phyloP scores from a whole-genome alignment of 176 grass and related monocot genomes.

The Stipa capillata region DNA sequence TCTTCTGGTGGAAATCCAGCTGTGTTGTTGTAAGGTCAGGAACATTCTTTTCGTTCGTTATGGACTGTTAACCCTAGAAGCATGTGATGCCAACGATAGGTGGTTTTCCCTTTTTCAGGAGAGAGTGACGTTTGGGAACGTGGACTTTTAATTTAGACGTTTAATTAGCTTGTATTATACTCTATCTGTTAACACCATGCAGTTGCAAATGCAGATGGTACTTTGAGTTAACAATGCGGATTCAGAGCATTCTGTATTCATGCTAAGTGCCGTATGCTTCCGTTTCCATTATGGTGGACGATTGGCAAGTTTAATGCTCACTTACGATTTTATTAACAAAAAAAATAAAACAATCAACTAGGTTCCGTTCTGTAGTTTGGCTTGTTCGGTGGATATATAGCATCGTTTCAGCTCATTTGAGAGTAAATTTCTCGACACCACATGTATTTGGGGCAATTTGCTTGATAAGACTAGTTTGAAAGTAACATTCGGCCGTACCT shows the following conservation, averaged over 20 bases:
- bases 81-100: conserved; percentile 14
- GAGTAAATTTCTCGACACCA: no score
- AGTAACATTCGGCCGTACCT: no score
- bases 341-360: background rate
- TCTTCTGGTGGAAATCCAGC: background rate
- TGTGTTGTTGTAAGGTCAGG: conserved; percentile 21
- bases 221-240: background rate
- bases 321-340: no score
- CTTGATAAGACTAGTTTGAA: no score
- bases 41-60: conserved; percentile 40
- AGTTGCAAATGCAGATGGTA: background rate
- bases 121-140: background rate
- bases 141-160: conserved; percentile 10
- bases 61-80: conserved; percentile 24
- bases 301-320: background rate
- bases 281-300: background rate
- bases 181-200: background rate
- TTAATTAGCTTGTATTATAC: conserved; percentile 23
- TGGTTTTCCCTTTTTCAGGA: background rate
- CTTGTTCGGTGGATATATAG: background rate
- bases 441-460: no score
- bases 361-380: background rate
- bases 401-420: background rate
- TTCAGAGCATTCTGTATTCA: background rate
- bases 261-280: background rate